Percentiles rank a stretch among this genome's conserved stretches.
Conservation (phyloP, 2,329 filamentous ascomycete genomes). For the Colletotrichum cordylinicola region DNA sequence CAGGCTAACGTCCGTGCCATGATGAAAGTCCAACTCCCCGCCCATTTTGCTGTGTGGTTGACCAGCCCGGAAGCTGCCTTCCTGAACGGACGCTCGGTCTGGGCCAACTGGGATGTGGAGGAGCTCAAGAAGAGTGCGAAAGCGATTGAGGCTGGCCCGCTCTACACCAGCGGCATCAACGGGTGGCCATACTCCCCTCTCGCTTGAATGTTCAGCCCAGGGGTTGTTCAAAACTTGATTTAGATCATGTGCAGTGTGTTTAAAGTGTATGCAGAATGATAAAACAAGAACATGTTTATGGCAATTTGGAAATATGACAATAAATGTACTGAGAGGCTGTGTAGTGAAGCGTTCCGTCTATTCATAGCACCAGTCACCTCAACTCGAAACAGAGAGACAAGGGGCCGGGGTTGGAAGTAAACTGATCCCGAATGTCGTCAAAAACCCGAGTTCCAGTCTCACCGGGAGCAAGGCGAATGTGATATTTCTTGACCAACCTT, state of each 20-base stretch:
- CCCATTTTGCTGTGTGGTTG: slow-evolving; percentile 49
- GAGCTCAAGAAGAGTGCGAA: slow-evolving; percentile 42
- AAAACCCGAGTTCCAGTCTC: slow-evolving; percentile 17
- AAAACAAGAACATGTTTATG: not conserved
- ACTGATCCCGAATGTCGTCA: slow-evolving; percentile 17
- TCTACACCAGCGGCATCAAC: slow-evolving; percentile 12
- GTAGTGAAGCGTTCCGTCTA: not conserved
- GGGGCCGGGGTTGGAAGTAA: slow-evolving; percentile 18
- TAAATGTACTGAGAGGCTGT: not conserved
- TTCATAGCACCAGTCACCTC: not conserved
- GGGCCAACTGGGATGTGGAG: slow-evolving; percentile 57
- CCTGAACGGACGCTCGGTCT: slow-evolving; percentile 50
- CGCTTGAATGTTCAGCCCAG: not conserved
- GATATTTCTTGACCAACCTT: slow-evolving; percentile 16
- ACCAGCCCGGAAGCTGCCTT: slow-evolving; percentile 50
- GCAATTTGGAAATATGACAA: not conserved
- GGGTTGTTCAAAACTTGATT: not conserved
- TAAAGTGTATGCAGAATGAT: not conserved
- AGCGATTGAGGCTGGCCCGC: not conserved
- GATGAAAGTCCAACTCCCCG: slow-evolving; percentile 38
- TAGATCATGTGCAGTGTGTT: not conserved
- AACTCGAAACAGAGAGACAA: slow-evolving; percentile 19
- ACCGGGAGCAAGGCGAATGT: slow-evolving; percentile 8
- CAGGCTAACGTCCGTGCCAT: not conserved
- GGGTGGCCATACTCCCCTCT: slow-evolving; percentile 7